Percentiles rank a stretch among this genome's conserved stretches.
Conservation (phyloP, 148 eudicot genomes). For the Bassia scoparia region DNA sequence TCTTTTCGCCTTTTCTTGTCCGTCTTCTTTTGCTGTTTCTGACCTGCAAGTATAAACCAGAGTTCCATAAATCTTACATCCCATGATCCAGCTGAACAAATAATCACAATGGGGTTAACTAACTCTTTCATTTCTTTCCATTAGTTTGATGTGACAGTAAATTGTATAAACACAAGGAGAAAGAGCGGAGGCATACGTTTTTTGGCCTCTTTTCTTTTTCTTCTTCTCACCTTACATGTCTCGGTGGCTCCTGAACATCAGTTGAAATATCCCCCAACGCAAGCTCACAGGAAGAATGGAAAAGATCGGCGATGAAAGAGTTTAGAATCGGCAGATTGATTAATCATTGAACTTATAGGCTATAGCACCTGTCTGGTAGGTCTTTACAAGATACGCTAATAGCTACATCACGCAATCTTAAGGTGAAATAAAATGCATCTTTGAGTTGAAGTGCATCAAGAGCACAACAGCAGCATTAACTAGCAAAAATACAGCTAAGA, state of each 20-base stretch:
- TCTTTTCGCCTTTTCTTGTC: slow-evolving; percentile 42
- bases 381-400: no score
- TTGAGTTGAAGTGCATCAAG: no score
- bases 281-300: slow-evolving; percentile 25
- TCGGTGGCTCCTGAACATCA: slow-evolving; percentile 51
- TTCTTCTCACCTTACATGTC: slow-evolving; percentile 51
- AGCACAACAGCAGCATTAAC: no score
- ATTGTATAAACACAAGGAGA: no score
- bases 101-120: neutral
- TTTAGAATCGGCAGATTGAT: slow-evolving; percentile 4
- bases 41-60: slow-evolving; percentile 40
- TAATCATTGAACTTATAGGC: no score
- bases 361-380: no score
- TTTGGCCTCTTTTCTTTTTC: slow-evolving; percentile 75
- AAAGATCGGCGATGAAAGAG: neutral
- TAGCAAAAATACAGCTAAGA: no score
- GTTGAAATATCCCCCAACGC: slow-evolving; percentile 59
- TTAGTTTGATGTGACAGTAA: no score
- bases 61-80: neutral
- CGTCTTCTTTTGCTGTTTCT: slow-evolving; percentile 60
- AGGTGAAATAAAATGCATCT: no score
- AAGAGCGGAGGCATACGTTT: slow-evolving; percentile 45
- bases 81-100: neutral
- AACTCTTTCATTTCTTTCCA: no score
- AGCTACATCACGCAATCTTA: no score